These are phyloP conservation scores for Aureobasidium vineae DNA, from an alignment of 2,329 filamentous ascomycete species.

Conservation along the genomic window DNA sequence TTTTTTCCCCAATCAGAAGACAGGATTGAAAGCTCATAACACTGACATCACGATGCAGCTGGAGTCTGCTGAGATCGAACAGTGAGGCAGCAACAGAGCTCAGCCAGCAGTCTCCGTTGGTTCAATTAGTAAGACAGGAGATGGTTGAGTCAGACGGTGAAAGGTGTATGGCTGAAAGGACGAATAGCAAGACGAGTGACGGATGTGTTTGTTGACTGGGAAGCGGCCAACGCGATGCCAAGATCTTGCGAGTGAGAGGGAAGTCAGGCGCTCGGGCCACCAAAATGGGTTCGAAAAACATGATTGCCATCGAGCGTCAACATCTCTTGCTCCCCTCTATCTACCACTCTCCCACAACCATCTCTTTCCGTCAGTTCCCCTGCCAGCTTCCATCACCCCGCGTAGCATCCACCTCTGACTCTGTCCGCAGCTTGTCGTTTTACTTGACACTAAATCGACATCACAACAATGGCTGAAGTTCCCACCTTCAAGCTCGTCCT, in stretches of 20 bases:
- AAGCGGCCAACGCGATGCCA: slow-evolving; percentile 18
- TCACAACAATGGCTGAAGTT: slow-evolving; percentile 60
- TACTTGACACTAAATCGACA: neutral
- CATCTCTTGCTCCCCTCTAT: slow-evolving; percentile 1
- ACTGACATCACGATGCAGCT: slow-evolving; percentile 5
- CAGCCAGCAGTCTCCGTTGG: neutral
- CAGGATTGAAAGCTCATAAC: neutral
- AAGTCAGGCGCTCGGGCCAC: neutral
- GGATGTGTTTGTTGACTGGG: slow-evolving; percentile 5
- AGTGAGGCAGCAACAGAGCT: neutral
- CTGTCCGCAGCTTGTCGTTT: neutral
- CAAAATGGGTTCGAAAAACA: slow-evolving; percentile 7
- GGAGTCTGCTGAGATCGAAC: neutral
- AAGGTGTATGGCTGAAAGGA: neutral
- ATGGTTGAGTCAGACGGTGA: neutral
- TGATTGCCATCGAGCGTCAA: slow-evolving; percentile 9
- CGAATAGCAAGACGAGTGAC: neutral
- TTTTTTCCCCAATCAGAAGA: neutral
- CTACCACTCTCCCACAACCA: neutral
- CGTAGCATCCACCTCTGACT: neutral
- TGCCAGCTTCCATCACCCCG: neutral
- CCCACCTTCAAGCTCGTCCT: slow-evolving; percentile 99
- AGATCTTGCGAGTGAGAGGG: neutral
- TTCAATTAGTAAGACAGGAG: slow-evolving; percentile 2
- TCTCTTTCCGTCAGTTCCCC: slow-evolving; percentile 4